Percentiles rank a stretch among this genome's conserved stretches.
Conservation (phyloP, 108 stramenopile genomes). For the Bacterosira constricta region DNA sequence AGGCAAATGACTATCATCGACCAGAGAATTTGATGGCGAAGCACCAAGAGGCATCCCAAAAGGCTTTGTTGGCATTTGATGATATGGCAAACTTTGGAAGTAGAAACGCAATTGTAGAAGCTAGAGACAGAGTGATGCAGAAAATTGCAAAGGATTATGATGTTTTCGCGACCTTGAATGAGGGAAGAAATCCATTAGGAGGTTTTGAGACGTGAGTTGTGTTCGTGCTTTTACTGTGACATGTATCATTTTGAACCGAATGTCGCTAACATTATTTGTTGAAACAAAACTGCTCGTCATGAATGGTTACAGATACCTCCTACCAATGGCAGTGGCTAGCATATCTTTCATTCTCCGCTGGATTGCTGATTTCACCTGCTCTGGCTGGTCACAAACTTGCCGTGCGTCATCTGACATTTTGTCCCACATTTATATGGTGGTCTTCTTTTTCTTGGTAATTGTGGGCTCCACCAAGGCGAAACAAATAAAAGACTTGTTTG, state of each 20-base stretch:
- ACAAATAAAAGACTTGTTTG: constrained; percentile 61
- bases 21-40: constrained; percentile 78
- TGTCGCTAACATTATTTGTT: not conserved
- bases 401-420: constrained; percentile 73
- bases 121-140: constrained; percentile 60
- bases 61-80: constrained; percentile 77
- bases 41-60: constrained; percentile 55
- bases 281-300: not conserved
- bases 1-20: constrained; percentile 69
- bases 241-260: not conserved
- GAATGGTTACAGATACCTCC: constrained; percentile 68
- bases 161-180: constrained; percentile 83
- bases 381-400: constrained; percentile 75
- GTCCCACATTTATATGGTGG: constrained; percentile 80
- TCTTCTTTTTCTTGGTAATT: constrained; percentile 81
- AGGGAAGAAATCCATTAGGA: constrained; percentile 86
- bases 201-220: constrained; percentile 75
- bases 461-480: constrained; percentile 81
- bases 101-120: constrained; percentile 66
- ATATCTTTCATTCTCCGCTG: constrained; percentile 77
- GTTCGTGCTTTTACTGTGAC: too few relatives aligned
- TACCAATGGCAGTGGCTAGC: constrained; percentile 83
- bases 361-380: constrained; percentile 84
- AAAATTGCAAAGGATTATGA: constrained; percentile 72
- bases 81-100: constrained; percentile 94